A percentile compares a stretch with the other conserved stretches of the same genome.
Evolutionary conservation across 768 basidiomycete genomes (phyloP).

Genomic region (Mycena polygramma): DNA sequence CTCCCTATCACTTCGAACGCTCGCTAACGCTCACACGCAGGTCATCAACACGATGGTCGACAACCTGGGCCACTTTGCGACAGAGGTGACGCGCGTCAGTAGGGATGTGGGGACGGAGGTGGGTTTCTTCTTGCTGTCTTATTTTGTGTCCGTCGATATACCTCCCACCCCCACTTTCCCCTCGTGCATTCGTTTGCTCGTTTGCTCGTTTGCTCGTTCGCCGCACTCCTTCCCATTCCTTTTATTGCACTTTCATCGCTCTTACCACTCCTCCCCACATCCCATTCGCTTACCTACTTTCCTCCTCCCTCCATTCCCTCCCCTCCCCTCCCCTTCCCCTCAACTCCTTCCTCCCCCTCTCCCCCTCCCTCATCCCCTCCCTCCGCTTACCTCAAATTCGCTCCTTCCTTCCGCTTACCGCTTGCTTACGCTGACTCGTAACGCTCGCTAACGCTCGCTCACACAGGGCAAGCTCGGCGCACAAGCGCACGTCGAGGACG

Average conservation of each 20-base stretch:
- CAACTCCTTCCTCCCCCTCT: not conserved
- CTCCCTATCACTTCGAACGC: too few relatives aligned
- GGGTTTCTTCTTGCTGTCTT: not conserved
- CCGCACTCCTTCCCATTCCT: too few relatives aligned
- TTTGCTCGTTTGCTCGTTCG: too few relatives aligned
- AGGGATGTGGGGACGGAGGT: conserved; percentile 66
- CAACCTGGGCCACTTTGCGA: conserved; percentile 64
- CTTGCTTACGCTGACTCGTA: too few relatives aligned
- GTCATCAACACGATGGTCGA: conserved; percentile 73
- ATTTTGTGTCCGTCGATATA: too few relatives aligned
- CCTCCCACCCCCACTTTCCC: too few relatives aligned
- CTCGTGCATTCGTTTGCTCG: too few relatives aligned
- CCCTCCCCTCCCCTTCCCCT: not conserved
- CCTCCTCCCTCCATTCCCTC: not conserved
- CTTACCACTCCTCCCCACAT: too few relatives aligned
- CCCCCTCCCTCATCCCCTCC: not conserved
- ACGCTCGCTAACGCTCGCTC: not conserved
- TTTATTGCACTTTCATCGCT: too few relatives aligned
- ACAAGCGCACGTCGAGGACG: conserved; percentile 78
- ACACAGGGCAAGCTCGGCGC: conserved; percentile 66
- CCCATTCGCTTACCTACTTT: too few relatives aligned
- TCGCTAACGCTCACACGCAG: conserved; percentile 37
- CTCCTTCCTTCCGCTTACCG: too few relatives aligned
- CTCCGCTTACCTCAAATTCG: not conserved
- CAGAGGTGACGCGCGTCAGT: conserved; percentile 77